Percentiles rank a stretch among this genome's conserved stretches.
Evolutionary conservation across 2,329 filamentous ascomycete species (phyloP).

Genomic region (Claviceps sp.): DNA sequence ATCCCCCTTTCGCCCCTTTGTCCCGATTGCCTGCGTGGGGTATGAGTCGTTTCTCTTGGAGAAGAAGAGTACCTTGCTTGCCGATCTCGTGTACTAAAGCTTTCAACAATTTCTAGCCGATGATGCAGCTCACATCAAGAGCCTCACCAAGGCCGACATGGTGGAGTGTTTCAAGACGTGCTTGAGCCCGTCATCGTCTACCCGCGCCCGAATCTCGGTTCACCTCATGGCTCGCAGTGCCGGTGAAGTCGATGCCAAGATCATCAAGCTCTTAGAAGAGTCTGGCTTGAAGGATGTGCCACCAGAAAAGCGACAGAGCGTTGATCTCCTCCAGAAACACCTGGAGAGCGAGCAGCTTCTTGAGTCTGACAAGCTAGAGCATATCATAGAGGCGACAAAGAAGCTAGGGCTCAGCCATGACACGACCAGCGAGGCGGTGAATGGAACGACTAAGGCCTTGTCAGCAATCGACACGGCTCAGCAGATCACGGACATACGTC

Average conservation of each 20-base stretch:
- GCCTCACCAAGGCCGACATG: slow-evolving; percentile 67
- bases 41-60: background rate
- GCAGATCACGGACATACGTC: slow-evolving; percentile 63
- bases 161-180: slow-evolving; percentile 63
- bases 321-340: slow-evolving; percentile 36
- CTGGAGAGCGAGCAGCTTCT: slow-evolving; percentile 34
- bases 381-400: slow-evolving; percentile 31
- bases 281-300: slow-evolving; percentile 21
- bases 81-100: too few relatives aligned
- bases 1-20: background rate
- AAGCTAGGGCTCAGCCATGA: slow-evolving; percentile 28
- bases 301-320: slow-evolving; percentile 32
- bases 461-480: slow-evolving; percentile 26
- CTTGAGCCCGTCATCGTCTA: slow-evolving; percentile 60
- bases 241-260: slow-evolving; percentile 30
- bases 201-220: slow-evolving; percentile 70
- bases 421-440: slow-evolving; percentile 17
- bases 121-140: slow-evolving; percentile 63
- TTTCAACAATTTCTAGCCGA: slow-evolving; percentile 11
- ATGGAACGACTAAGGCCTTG: slow-evolving; percentile 28
- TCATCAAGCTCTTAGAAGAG: slow-evolving; percentile 25
- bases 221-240: slow-evolving; percentile 65
- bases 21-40: background rate
- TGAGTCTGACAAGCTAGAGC: slow-evolving; percentile 34
- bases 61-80: too few relatives aligned